Evolutionary conservation across 768 basidiomycete species (phyloP), one percentile per base, ranked within the genome.

Genomic region (Kwoniella shandongensis): DNA sequence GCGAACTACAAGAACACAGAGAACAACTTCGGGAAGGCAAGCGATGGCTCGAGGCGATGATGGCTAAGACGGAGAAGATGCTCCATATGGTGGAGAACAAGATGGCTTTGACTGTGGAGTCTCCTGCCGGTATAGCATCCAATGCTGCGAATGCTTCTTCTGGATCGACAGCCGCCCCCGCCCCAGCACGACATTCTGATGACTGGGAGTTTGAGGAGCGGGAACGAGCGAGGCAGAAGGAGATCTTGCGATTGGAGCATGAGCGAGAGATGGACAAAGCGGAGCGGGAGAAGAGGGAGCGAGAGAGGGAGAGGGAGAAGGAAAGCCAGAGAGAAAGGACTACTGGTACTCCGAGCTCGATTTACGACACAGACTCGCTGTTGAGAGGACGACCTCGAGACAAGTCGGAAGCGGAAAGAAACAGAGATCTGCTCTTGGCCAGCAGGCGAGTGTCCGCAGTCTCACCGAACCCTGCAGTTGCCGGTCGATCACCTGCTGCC

Each of bases 21-120:
- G 75, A 76, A 44, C 68, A 72, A 46, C 65, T 76, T 4, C 54
- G 74, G 18, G 73, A 76, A 38, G 73, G 73, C 56, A 73, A 72
- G 47, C 45, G 62, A 44, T 76, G 75, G 75, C 54, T 76, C 12
- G 75, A 76, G 26, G 59, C 51, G 22, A 75, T 69, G 63, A 44
- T 76, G 27, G 25, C 61, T 29, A 69, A 68, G 54, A 75, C 73
- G 17, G 73, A 76, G 23, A 64, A 69, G 44, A 56, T 74, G 48
- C 44, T 76, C 10, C 57, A 63, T 18, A 65, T 67, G 65, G 67
- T 76, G 7, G 74, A 76, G 40, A 74, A 73, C 39, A 68, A 68
- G 54, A 61, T 76, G 55, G 66, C 69, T 10, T 49, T 65, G 15
- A 51, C 72, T 13, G 56, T 53, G 15, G 61, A 62, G 26, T 22